phyloP scores from a whole-genome alignment of 768 basidiomycete species.

The Erythrobasidium yunnanense region DNA sequence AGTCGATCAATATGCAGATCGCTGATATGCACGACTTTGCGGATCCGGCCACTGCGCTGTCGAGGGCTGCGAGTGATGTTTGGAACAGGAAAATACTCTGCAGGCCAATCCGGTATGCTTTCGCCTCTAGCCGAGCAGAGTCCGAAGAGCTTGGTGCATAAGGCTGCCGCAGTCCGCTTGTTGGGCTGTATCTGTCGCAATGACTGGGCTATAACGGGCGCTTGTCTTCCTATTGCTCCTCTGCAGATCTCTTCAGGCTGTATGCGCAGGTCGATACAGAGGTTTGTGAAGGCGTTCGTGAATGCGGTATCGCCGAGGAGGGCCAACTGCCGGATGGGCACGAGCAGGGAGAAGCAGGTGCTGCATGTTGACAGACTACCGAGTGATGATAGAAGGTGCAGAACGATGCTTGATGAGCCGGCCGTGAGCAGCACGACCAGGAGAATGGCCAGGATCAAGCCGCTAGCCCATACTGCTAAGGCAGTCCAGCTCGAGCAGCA shows the following conservation, averaged over 20 bases:
- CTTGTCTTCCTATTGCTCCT: conserved; percentile 49
- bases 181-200: conserved; percentile 48
- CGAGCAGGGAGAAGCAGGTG: conserved; percentile 50
- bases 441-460: not conserved
- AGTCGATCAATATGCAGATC: conserved; percentile 55
- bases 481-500: too few species aligned
- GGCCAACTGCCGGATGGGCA: conserved; percentile 48
- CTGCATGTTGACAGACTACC: conserved; percentile 43
- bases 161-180: conserved; percentile 49
- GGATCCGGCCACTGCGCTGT: conserved; percentile 39
- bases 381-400: not conserved
- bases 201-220: conserved; percentile 53
- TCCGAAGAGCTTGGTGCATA: conserved; percentile 52
- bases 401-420: not conserved
- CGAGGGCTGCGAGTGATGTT: conserved; percentile 37
- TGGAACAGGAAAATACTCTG: conserved; percentile 48
- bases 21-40: conserved; percentile 55
- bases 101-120: conserved; percentile 32
- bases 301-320: conserved; percentile 49
- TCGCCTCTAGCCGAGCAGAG: conserved; percentile 49
- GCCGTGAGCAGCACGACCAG: not conserved
- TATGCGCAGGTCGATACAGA: conserved; percentile 49
- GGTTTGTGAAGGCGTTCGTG: conserved; percentile 44
- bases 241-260: conserved; percentile 54
- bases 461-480: too few species aligned